These are phyloP conservation scores for Populus tremula DNA, from an alignment of 345 rosid genomes.

Conservation along the genomic window DNA sequence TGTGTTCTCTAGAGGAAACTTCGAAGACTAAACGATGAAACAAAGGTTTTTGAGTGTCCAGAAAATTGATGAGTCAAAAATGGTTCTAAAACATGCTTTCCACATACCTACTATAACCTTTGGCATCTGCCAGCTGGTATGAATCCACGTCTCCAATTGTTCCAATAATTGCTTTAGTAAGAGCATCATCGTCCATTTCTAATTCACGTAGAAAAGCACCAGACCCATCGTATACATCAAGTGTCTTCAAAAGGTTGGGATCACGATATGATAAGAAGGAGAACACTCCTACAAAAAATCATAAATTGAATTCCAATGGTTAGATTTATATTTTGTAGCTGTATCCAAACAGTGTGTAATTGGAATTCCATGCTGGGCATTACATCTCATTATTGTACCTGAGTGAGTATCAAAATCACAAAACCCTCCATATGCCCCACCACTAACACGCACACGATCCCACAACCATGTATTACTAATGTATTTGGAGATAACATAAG, in stretches of 20 bases:
- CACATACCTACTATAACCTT: slow-evolving; percentile 90
- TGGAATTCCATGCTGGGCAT: background rate
- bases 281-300: slow-evolving; percentile 55
- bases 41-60: background rate
- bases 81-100: background rate
- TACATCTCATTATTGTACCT: slow-evolving; percentile 38
- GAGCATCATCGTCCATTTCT: slow-evolving; percentile 80
- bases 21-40: background rate
- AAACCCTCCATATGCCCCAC: slow-evolving; percentile 98
- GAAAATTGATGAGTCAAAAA: background rate
- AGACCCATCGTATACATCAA: slow-evolving; percentile 81
- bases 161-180: slow-evolving; percentile 91
- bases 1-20: too few relatives aligned
- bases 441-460: slow-evolving; percentile 95
- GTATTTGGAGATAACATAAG: slow-evolving; percentile 85
- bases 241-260: slow-evolving; percentile 87
- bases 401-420: slow-evolving; percentile 93
- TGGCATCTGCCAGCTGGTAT: slow-evolving; percentile 96
- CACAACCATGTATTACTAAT: slow-evolving; percentile 94
- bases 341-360: background rate
- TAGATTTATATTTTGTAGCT: slow-evolving; percentile 4
- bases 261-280: slow-evolving; percentile 87
- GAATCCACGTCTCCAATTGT: slow-evolving; percentile 93
- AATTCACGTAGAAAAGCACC: slow-evolving; percentile 74
- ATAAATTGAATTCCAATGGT: slow-evolving; percentile 6